Percentiles rank a stretch among this genome's conserved stretches.
Conservation (phyloP, 208 protist species). For the Acanthamoeba culbertsoni region DNA sequence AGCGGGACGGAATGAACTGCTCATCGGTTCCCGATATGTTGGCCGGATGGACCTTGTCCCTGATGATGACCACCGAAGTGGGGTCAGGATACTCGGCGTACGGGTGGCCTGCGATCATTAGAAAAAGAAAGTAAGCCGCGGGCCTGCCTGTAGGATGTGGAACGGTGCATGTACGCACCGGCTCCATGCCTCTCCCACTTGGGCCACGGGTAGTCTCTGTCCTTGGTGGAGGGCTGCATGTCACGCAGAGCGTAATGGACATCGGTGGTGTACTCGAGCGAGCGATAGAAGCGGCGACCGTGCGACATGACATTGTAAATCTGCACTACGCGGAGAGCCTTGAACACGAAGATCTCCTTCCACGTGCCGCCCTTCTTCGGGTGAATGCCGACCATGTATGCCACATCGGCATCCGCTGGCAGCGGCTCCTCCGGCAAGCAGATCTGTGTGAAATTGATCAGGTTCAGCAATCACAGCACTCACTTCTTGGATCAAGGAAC, state of each 20-base stretch:
- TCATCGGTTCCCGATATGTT: slow-evolving; percentile 77
- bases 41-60: slow-evolving; percentile 40
- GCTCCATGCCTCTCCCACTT: slow-evolving; percentile 64
- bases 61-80: slow-evolving; percentile 75
- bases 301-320: slow-evolving; percentile 76
- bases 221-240: slow-evolving; percentile 67
- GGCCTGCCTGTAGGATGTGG: no score
- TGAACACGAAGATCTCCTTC: slow-evolving; percentile 74
- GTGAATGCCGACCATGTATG: slow-evolving; percentile 62
- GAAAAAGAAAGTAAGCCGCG: no score
- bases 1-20: slow-evolving; percentile 74
- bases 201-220: slow-evolving; percentile 43
- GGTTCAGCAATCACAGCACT: no score
- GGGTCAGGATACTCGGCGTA: slow-evolving; percentile 25
- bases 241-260: slow-evolving; percentile 64
- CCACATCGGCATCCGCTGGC: slow-evolving; percentile 57
- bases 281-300: slow-evolving; percentile 74
- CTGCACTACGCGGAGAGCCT: slow-evolving; percentile 54
- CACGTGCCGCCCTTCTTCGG: slow-evolving; percentile 62
- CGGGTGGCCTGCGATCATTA: no score
- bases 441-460: slow-evolving; percentile 18
- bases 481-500: not conserved
- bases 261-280: slow-evolving; percentile 75
- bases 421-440: slow-evolving; percentile 68
- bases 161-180: no score